phyloP scores from a whole-genome alignment of 495 filamentous ascomycete genomes.

The Aspergillus cavernicola region DNA sequence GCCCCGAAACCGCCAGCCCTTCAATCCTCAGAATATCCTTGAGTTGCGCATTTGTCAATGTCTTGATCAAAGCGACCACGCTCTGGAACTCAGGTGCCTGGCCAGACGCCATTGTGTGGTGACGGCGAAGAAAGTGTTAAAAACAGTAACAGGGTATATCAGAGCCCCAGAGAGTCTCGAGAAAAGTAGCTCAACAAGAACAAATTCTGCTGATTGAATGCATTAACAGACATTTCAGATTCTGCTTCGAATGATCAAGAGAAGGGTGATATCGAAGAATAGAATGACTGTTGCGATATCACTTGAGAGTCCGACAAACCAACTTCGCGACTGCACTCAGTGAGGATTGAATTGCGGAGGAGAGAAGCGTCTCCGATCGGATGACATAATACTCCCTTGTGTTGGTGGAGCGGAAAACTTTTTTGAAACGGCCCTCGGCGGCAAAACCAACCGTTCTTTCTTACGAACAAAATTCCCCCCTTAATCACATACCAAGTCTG shows the following conservation, averaged over 20 bases:
- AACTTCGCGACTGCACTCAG: background rate
- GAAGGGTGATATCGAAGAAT: background rate
- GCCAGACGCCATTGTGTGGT: constrained; percentile 43
- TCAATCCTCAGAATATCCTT: constrained; percentile 69
- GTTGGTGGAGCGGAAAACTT: background rate
- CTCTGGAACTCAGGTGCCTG: constrained; percentile 33
- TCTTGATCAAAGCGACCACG: constrained; percentile 49
- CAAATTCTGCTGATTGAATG: constrained; percentile 10
- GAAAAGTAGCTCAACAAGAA: constrained; percentile 11
- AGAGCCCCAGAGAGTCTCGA: constrained; percentile 10
- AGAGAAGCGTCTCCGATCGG: constrained; percentile 26
- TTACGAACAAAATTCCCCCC: background rate
- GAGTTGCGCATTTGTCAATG: constrained; percentile 66
- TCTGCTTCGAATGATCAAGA: background rate
- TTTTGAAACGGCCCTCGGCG: background rate
- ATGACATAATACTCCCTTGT: constrained; percentile 38
- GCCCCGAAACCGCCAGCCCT: constrained; percentile 67
- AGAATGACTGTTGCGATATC: background rate
- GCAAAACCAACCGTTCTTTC: background rate
- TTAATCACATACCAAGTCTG: background rate
- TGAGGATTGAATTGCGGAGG: constrained; percentile 20
- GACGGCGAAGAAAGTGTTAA: background rate
- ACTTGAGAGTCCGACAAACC: background rate
- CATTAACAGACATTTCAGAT: constrained; percentile 24
- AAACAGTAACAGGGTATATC: background rate